phyloP scores from a whole-genome alignment of 1,284 basidiomycete species.

The Coniferiporia weirii region DNA sequence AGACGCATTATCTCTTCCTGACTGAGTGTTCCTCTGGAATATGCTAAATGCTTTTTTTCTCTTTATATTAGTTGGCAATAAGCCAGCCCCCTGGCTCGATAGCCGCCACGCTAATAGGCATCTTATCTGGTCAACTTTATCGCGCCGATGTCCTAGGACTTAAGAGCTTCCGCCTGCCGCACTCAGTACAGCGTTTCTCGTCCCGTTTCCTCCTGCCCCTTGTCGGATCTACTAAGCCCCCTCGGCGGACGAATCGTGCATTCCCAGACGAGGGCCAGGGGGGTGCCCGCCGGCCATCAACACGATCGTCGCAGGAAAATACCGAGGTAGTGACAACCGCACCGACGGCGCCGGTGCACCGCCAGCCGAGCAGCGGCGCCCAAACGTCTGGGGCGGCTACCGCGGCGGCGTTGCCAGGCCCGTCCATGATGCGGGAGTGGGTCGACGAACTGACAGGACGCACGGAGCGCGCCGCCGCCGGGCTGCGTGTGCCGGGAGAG shows the following conservation, averaged over 20 bases:
- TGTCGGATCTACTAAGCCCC: conserved; percentile 54
- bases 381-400: conserved; percentile 8
- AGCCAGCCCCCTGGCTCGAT: conserved; percentile 63
- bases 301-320: conserved; percentile 24
- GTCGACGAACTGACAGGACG: conserved; percentile 74
- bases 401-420: conserved; percentile 20
- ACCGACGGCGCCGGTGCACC: conserved; percentile 28
- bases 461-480: conserved; percentile 37
- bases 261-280: conserved; percentile 43
- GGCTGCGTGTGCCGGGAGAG: conserved; percentile 67
- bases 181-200: conserved; percentile 45
- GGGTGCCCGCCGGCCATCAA: background rate
- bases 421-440: conserved; percentile 74
- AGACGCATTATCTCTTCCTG: conserved; percentile 14
- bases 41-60: background rate
- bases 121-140: conserved; percentile 71
- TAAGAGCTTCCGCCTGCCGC: conserved; percentile 70
- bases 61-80: conserved; percentile 51
- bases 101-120: conserved; percentile 55
- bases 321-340: conserved; percentile 60
- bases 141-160: conserved; percentile 74
- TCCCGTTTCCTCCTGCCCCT: conserved; percentile 53
- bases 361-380: conserved; percentile 1
- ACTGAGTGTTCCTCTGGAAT: background rate
- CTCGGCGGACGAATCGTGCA: conserved; percentile 49